Evolutionary conservation across 1,284 basidiomycete genomes (phyloP).

Genomic region (Ceratobasidium sp.): DNA sequence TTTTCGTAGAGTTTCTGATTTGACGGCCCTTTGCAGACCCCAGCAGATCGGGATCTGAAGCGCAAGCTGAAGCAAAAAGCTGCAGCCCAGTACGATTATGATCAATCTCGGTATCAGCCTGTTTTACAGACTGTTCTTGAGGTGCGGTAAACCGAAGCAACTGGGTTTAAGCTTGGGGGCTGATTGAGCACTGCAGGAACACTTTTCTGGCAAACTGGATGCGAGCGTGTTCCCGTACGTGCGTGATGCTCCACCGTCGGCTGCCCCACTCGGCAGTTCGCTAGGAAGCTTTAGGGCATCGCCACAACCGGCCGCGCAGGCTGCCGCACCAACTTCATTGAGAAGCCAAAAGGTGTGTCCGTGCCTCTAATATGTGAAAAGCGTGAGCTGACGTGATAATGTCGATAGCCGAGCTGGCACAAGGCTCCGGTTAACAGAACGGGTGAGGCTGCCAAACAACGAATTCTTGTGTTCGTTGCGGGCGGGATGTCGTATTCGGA

Average conservation of each 20-base stretch:
- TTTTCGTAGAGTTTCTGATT: slow-evolving; percentile 39
- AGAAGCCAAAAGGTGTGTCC: slow-evolving; percentile 63
- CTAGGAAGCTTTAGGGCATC: slow-evolving; percentile 56
- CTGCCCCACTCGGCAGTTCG: slow-evolving; percentile 55
- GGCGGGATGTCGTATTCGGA: slow-evolving; percentile 98
- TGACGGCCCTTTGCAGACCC: slow-evolving; percentile 56
- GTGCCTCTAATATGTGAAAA: slow-evolving; percentile 35
- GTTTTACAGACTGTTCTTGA: slow-evolving; percentile 85
- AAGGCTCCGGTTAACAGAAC: slow-evolving; percentile 62
- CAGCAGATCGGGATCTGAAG: slow-evolving; percentile 76
- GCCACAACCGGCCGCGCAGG: slow-evolving; percentile 45
- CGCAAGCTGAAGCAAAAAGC: slow-evolving; percentile 82
- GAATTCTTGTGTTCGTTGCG: slow-evolving; percentile 91
- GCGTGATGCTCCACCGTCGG: slow-evolving; percentile 77
- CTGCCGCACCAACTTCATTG: slow-evolving; percentile 66
- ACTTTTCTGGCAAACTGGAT: slow-evolving; percentile 81
- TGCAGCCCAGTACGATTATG: slow-evolving; percentile 86
- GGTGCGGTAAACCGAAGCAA: slow-evolving; percentile 52
- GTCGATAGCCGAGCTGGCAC: slow-evolving; percentile 77
- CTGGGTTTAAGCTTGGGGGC: neutral
- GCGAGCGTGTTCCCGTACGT: slow-evolving; percentile 86
- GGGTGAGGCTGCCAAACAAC: slow-evolving; percentile 68
- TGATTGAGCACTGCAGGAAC: slow-evolving; percentile 64
- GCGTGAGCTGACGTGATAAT: slow-evolving; percentile 50
- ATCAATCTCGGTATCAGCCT: slow-evolving; percentile 94